These are phyloP conservation scores for Lathyrus aphaca DNA, from an alignment of 306 rosid species.

Conservation along the genomic window DNA sequence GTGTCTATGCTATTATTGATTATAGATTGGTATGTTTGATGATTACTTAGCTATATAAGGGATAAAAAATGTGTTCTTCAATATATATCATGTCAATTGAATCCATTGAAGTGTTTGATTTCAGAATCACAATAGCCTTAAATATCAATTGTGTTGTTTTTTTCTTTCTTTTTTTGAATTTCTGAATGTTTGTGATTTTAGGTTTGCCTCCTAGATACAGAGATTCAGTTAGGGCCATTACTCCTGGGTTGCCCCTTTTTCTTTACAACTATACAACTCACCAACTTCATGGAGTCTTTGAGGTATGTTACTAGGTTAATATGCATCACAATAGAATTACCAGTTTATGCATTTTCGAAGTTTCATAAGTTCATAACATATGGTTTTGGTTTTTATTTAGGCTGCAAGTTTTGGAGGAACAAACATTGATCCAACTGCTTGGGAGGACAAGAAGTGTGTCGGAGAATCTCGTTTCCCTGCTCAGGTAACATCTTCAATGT, in stretches of 20 bases:
- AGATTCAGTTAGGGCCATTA: conserved; percentile 92
- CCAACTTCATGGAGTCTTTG: conserved; percentile 98
- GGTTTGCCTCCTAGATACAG: conserved; percentile 98
- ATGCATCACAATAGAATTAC: background rate
- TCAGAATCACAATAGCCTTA: background rate
- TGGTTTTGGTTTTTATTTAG: conserved; percentile 47
- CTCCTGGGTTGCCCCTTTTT: conserved; percentile 96
- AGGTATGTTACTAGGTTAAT: conserved; percentile 50
- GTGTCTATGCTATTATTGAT: background rate
- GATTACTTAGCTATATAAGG: background rate
- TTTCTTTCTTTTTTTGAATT: background rate
- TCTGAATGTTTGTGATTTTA: conserved; percentile 32
- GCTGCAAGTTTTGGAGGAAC: conserved; percentile 97
- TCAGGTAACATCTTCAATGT: conserved; percentile 62
- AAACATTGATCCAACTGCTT: conserved; percentile 90
- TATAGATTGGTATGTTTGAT: background rate
- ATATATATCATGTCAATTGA: background rate
- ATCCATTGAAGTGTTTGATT: conserved; percentile 14
- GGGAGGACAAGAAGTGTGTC: conserved; percentile 95
- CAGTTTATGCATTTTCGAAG: background rate
- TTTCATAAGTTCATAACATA: conserved; percentile 12
- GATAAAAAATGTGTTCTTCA: background rate
- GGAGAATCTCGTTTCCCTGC: conserved; percentile 99
- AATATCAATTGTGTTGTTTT: conserved; percentile 2
- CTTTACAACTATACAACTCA: conserved; percentile 98